Conservation (phyloP, 176 grass and related monocot species). For the Bromus sterilis region DNA sequence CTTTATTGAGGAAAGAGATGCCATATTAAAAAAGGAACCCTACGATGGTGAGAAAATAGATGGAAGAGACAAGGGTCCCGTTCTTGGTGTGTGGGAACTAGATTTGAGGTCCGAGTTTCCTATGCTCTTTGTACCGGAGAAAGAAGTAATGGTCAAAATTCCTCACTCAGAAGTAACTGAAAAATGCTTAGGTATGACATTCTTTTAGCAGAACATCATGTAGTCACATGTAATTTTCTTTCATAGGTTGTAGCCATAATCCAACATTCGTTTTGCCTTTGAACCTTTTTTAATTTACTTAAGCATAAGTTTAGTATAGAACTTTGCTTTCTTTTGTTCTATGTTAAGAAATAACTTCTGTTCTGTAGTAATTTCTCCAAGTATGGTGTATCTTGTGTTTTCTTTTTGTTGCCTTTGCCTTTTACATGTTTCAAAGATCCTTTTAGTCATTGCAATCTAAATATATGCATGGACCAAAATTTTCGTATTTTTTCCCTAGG, state of each 20-base stretch:
- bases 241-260: not conserved
- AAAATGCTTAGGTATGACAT: slow-evolving; percentile 73
- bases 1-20: slow-evolving; percentile 83
- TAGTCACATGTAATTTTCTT: not conserved
- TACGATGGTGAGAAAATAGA: slow-evolving; percentile 63
- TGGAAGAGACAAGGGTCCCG: slow-evolving; percentile 49
- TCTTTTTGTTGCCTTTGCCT: not conserved
- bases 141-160: slow-evolving; percentile 79
- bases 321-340: not conserved
- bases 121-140: slow-evolving; percentile 68
- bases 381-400: not conserved
- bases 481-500: not conserved
- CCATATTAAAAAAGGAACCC: slow-evolving; percentile 37
- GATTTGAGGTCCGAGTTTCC: slow-evolving; percentile 87
- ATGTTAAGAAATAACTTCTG: not conserved
- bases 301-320: not conserved
- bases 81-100: slow-evolving; percentile 73
- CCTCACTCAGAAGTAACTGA: slow-evolving; percentile 80
- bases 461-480: not conserved
- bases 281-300: not conserved
- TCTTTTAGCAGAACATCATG: not conserved
- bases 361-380: not conserved
- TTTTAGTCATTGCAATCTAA: not conserved
- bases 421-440: not conserved
- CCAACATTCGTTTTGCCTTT: not conserved